Percentiles rank a stretch among this genome's conserved stretches.
Conservation (phyloP, 148 eudicot genomes). For the Pharnaceum exiguum region DNA sequence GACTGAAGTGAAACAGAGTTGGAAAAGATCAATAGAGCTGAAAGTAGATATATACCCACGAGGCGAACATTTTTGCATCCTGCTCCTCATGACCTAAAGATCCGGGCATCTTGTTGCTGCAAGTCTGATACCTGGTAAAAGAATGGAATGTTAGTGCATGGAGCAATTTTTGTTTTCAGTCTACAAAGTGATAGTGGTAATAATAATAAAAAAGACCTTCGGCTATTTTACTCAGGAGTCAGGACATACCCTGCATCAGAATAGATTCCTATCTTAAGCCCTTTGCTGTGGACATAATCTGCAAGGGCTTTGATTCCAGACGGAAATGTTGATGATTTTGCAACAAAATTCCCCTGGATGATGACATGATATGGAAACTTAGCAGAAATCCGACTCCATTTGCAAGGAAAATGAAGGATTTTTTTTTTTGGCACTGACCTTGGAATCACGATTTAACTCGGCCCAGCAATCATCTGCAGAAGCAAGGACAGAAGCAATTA, state of each 20-base stretch:
- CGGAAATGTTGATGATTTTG: slow-evolving; percentile 30
- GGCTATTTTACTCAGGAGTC: not conserved
- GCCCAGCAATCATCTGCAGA: slow-evolving; percentile 94
- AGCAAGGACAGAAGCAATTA: not conserved
- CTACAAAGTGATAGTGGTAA: not conserved
- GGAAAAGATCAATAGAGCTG: not conserved
- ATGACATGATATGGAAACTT: no score
- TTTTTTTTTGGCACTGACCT: slow-evolving; percentile 35
- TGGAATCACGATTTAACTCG: slow-evolving; percentile 47
- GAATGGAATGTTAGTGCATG: not conserved
- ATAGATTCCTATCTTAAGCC: slow-evolving; percentile 39
- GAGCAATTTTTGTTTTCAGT: not conserved
- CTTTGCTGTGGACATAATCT: slow-evolving; percentile 37
- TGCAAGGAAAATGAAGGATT: no score
- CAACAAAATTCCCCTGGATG: slow-evolving; percentile 32
- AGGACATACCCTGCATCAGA: slow-evolving; percentile 33
- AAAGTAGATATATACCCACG: slow-evolving; percentile 48
- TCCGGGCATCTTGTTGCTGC: slow-evolving; percentile 76
- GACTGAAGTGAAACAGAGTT: not conserved
- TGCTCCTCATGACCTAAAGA: slow-evolving; percentile 73
- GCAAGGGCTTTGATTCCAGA: slow-evolving; percentile 40
- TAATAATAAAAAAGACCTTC: no score
- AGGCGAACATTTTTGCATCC: slow-evolving; percentile 82
- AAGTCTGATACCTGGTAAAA: slow-evolving; percentile 48
- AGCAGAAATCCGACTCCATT: no score